Percentiles rank a stretch among this genome's conserved stretches.
Conservation (phyloP, 73 alveolate genomes). For the Tetrahymena elliotti region DNA sequence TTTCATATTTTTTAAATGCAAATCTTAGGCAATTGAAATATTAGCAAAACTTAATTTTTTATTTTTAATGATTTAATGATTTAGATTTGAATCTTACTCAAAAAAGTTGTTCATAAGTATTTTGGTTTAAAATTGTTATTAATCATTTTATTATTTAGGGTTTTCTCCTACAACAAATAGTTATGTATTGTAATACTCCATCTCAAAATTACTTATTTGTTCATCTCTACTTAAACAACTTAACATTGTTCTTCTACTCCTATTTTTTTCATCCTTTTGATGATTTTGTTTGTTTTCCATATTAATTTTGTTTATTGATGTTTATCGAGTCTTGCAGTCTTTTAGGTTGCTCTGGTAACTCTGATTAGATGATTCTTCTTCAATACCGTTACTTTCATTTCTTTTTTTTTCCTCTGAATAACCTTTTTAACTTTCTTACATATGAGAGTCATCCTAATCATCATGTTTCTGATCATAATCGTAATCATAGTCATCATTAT, state of each 20-base stretch:
- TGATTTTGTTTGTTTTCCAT: neutral
- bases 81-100: neutral
- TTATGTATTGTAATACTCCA: neutral
- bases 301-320: too few relatives aligned
- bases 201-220: too few relatives aligned
- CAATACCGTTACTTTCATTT: neutral
- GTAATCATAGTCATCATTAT: neutral
- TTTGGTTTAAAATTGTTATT: neutral
- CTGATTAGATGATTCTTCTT: neutral
- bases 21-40: neutral
- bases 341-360: neutral
- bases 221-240: neutral
- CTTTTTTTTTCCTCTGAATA: neutral
- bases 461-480: neutral
- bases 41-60: neutral
- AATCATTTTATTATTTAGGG: too few relatives aligned
- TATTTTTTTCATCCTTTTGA: too few relatives aligned
- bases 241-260: neutral
- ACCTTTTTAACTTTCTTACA: too few relatives aligned
- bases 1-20: too few relatives aligned
- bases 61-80: too few relatives aligned
- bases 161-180: neutral
- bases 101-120: neutral
- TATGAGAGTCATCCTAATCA: neutral
- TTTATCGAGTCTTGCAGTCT: too few relatives aligned